Percentiles rank a stretch among this genome's conserved stretches.
Conservation (phyloP, 2,329 filamentous ascomycete genomes). For the Scopulariopsis brevicaulis region DNA sequence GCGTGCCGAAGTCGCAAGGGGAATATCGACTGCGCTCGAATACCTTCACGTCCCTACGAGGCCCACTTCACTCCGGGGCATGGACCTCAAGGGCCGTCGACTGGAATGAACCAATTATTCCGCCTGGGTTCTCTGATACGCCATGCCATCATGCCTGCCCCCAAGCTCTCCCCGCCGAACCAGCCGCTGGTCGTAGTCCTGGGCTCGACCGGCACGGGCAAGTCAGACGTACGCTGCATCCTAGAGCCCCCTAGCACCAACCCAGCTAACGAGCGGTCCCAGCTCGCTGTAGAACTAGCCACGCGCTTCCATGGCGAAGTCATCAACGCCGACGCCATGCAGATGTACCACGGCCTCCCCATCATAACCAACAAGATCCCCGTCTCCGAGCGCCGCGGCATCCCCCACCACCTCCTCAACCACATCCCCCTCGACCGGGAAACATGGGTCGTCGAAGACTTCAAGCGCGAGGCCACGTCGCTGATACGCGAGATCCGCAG, state of each 20-base stretch:
- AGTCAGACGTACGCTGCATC: slow-evolving; percentile 61
- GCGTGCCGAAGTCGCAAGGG: neutral
- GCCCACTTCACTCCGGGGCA: neutral
- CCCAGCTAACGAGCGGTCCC: neutral
- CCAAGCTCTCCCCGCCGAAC: slow-evolving; percentile 20
- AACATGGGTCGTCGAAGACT: slow-evolving; percentile 74
- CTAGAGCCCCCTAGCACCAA: neutral
- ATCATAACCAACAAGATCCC: slow-evolving; percentile 95
- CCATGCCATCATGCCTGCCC: slow-evolving; percentile 7
- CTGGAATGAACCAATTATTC: slow-evolving; percentile 1
- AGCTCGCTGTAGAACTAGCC: slow-evolving; percentile 87
- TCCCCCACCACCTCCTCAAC: slow-evolving; percentile 82
- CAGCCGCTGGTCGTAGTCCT: slow-evolving; percentile 69
- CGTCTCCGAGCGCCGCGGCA: slow-evolving; percentile 57
- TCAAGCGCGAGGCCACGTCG: slow-evolving; percentile 56
- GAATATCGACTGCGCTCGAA: neutral
- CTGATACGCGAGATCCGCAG: slow-evolving; percentile 68
- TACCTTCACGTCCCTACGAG: neutral
- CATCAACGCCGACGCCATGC: slow-evolving; percentile 97
- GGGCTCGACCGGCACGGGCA: slow-evolving; percentile 86
- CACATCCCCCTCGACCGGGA: slow-evolving; percentile 64
- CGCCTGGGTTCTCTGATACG: neutral
- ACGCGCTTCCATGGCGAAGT: slow-evolving; percentile 78
- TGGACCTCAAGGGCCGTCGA: neutral
- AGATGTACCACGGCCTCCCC: slow-evolving; percentile 84